A percentile compares a stretch with the other conserved stretches of the same genome.
Evolutionary conservation across 2,329 filamentous ascomycete species (phyloP).

Genomic region (Lecanicillium sp.): DNA sequence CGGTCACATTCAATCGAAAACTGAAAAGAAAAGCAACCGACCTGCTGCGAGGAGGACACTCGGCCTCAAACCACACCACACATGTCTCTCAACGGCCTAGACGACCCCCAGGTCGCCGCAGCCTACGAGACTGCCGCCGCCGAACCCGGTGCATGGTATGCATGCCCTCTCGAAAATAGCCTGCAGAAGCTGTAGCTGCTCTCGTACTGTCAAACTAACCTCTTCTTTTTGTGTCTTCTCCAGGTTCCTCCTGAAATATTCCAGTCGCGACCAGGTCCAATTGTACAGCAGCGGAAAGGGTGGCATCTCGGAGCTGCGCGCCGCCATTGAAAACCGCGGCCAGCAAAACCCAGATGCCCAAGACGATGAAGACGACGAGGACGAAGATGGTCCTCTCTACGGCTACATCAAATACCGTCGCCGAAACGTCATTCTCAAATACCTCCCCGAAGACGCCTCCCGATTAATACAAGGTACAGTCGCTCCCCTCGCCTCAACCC

Average conservation of each 20-base stretch:
- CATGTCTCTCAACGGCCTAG: constrained; percentile 96
- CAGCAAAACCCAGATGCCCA: no score
- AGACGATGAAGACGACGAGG: constrained; percentile 43
- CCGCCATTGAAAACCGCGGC: constrained; percentile 49
- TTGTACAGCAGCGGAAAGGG: constrained; percentile 69
- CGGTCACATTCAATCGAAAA: no score
- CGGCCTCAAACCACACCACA: background rate
- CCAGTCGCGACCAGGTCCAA: constrained; percentile 78
- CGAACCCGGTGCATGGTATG: constrained; percentile 92
- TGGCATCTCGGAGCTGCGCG: constrained; percentile 77
- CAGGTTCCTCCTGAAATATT: constrained; percentile 94
- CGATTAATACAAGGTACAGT: constrained; percentile 86
- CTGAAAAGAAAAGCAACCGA: no score
- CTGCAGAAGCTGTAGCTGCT: background rate
- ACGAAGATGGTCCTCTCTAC: constrained; percentile 81
- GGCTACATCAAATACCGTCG: constrained; percentile 86
- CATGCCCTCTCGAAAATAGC: constrained; percentile 4
- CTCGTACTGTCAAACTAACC: constrained; percentile 9
- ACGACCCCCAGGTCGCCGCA: constrained; percentile 71
- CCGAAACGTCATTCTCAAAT: constrained; percentile 86
- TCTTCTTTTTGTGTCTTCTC: constrained; percentile 11
- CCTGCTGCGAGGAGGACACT: constrained; percentile 18
- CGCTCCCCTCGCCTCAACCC: constrained; percentile 17
- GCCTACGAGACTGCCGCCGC: constrained; percentile 72
- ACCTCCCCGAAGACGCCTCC: constrained; percentile 84